Base-by-base conservation (phyloP, 176 grass and related monocot species). In the Carex littledalei region DNA sequence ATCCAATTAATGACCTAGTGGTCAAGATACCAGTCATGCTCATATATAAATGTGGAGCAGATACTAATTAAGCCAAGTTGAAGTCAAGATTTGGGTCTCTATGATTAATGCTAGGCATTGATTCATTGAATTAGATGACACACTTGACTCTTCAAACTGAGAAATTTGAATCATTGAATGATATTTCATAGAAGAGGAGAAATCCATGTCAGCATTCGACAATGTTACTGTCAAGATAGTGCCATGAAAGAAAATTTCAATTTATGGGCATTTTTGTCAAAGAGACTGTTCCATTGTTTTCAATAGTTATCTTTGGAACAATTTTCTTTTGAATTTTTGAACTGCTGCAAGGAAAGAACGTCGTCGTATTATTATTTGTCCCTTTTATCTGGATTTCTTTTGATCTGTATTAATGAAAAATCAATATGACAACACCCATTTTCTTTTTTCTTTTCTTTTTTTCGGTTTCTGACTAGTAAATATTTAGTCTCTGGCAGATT, bases 1-100 rank as follows among this genome's bases (percentile, higher is more conserved):
- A 72, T 47, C 37, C 17, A 24, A 50, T 74, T 11, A 22, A 73
- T 73, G n/a, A 49, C 70, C 18, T 50, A 49, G 65, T 18, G 3
- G 8, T 72, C 16, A 4, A 77, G 12, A 31, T 78, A 56, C 2
- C 47, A 76, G 24, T 55, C 22, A 78, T 54, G 14, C 74, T 78
- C 24, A 17, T 75, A 35, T 35, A 35, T 35, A 4, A 3, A 35
- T 35, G 34, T 0, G 34, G 34, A 35, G 34, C 34, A 35, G 34
- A 35, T 39, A 76, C 72, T 53, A 77, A 77, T 31, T 45, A 64
- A 45, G 34, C 41, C 60, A 20, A 53, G 37, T 65, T 82, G 29
- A 37, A 68, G 81, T 68, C 81, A 83, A 83, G 63, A 52, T 83
- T 35, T 83, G n/a, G 17, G 81, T 66, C 39, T 83, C 21, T 29